Percentiles rank a stretch among this genome's conserved stretches.
These are phyloP conservation scores for Aspergillus hortae DNA, from an alignment of 2,329 filamentous ascomycete species.

Conservation along the genomic window DNA sequence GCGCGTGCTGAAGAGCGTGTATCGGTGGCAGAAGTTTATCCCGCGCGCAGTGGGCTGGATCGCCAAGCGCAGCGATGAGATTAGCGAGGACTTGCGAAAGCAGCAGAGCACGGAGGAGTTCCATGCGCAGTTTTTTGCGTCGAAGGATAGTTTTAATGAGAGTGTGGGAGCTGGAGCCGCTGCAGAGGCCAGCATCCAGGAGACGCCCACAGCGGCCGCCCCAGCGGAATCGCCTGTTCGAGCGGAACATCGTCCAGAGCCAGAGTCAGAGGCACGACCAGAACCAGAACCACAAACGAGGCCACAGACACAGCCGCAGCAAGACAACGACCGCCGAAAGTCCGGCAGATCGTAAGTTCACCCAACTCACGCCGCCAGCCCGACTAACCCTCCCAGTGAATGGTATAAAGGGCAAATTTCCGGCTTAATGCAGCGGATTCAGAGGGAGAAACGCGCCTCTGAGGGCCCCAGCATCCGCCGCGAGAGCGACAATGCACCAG, in stretches of 20 bases:
- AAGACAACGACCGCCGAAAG: constrained; percentile 9
- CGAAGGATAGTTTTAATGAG: constrained; percentile 1
- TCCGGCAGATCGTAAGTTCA: constrained; percentile 14
- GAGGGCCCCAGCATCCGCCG: too few species aligned
- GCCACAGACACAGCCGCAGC: too few species aligned
- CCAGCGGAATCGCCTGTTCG: neutral
- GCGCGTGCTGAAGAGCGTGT: constrained; percentile 42
- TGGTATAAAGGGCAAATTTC: constrained; percentile 11
- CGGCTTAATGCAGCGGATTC: constrained; percentile 10
- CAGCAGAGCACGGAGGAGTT: constrained; percentile 42
- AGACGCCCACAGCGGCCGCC: neutral
- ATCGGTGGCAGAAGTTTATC: constrained; percentile 50
- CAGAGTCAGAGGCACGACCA: neutral
- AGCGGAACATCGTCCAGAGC: neutral
- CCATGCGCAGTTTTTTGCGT: constrained; percentile 21
- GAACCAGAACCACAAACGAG: neutral
- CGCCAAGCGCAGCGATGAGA: constrained; percentile 42
- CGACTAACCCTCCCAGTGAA: constrained; percentile 9
- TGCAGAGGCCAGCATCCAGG: neutral
- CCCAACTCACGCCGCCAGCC: neutral
- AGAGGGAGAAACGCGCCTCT: neutral
- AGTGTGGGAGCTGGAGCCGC: constrained; percentile 13
- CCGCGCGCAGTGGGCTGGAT: constrained; percentile 46
- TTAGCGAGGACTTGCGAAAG: constrained; percentile 39
- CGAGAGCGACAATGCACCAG: too few species aligned